phyloP scores from a whole-genome alignment of 2,329 filamentous ascomycete species.

The Pestalotiopsis sp. region DNA sequence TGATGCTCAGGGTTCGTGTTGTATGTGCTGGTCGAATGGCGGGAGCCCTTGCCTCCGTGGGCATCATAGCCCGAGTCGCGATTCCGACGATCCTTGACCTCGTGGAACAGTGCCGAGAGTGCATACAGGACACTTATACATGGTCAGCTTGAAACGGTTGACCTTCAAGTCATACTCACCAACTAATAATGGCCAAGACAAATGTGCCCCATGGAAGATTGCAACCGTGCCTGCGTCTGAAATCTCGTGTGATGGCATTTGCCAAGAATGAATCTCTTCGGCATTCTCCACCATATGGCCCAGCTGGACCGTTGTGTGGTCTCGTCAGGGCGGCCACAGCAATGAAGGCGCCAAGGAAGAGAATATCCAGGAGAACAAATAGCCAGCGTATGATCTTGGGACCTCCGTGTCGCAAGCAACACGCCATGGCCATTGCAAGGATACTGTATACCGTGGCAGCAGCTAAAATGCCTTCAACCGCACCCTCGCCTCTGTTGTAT shows the following conservation, averaged over 20 bases:
- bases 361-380: conserved; percentile 40
- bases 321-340: conserved; percentile 42
- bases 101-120: neutral
- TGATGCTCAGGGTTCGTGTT: neutral
- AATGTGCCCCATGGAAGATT: conserved; percentile 45
- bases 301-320: conserved; percentile 34
- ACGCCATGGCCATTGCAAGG: conserved; percentile 34
- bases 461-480: conserved; percentile 47
- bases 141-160: too few relatives aligned
- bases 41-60: neutral
- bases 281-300: conserved; percentile 27
- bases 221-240: conserved; percentile 29
- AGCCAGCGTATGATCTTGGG: conserved; percentile 38
- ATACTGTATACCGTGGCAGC: conserved; percentile 46
- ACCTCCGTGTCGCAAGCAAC: conserved; percentile 35
- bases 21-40: neutral
- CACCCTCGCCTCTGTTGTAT: conserved; percentile 32
- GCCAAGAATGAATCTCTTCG: conserved; percentile 14
- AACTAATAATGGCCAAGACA: conserved; percentile 45
- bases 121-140: neutral
- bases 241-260: conserved; percentile 4
- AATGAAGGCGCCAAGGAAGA: conserved; percentile 45
- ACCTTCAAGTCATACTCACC: conserved; percentile 33
- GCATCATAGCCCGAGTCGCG: neutral
- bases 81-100: neutral